Evolutionary conservation across 768 basidiomycete genomes (phyloP), one percentile per base, ranked within the genome.

Genomic region (Lanmaoa pseudosensibilis): DNA sequence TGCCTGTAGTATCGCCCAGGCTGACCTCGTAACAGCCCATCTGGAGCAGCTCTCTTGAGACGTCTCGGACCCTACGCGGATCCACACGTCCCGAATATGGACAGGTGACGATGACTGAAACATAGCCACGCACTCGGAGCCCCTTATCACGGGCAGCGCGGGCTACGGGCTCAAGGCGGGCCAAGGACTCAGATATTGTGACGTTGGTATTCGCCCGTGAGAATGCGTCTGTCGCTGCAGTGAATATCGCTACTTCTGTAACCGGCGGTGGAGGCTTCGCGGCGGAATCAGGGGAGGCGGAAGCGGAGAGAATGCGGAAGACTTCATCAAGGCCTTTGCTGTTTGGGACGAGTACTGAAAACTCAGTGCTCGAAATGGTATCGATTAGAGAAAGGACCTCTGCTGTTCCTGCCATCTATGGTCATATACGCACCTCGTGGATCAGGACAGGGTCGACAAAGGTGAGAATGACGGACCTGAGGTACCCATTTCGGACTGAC

Each of bases 1-100:
- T 84, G 0, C 95, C 95, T 2, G 92, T 90, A 3, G 95, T 98
- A 69, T 98, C 96, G 0, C 93, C 94, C 21, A 98, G 74, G 63
- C 90, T 90, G 48, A 95, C 84, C 70, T 98, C 91, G 69, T 96
- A 96, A 68, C 93, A 96, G 0, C 95, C 95, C 90, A 97, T 94
- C 56, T 92, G 85, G 5, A 85, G 57, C 36, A 98, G 69, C 60
- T 82, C 85, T 59, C 81, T 81, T 0, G 91, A 77, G 23, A 96
- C 83, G 38, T 87, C 83, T 49, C 83, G 78, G 9, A 94, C 92
- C 18, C 73, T 73, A 45, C 72, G 70, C 16, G 83, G 83, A 59
- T 87, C 85, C 21, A 90, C 86, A 19, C 75, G 74, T 3, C 95
- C 95, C n/a, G 88, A 82, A 69, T 88, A 97, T 5, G 96, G 95